Conservation (phyloP, 225 moss, liverwort and hornwort species). For the Marchantia paleacea region DNA sequence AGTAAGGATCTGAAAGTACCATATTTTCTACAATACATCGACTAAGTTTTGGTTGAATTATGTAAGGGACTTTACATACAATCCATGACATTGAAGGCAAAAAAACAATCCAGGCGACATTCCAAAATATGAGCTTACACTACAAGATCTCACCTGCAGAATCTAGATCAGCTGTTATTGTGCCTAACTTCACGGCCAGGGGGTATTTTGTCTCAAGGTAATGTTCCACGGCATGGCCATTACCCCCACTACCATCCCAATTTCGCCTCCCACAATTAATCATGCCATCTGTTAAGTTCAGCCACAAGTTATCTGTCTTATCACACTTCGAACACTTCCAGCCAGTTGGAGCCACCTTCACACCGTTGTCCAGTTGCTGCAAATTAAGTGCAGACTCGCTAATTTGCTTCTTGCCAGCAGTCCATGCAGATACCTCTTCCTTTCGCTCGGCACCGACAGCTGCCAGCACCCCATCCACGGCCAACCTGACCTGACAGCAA, state of each 20-base stretch:
- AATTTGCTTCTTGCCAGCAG: conserved; percentile 89
- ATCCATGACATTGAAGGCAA: no score
- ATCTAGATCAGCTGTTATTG: conserved; percentile 90
- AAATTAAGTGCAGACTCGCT: conserved; percentile 65
- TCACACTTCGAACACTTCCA: conserved; percentile 97
- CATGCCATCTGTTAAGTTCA: conserved; percentile 96
- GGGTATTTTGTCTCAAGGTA: conserved; percentile 72
- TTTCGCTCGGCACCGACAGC: conserved; percentile 99
- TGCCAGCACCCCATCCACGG: conserved; percentile 88
- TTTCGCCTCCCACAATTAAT: conserved; percentile 93
- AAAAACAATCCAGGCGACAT: no score
- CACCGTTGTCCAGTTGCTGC: conserved; percentile 87
- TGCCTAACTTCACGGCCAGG: conserved; percentile 95
- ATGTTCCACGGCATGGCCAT: conserved; percentile 93
- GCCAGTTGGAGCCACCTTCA: conserved; percentile 77
- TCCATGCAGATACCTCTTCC: conserved; percentile 94
- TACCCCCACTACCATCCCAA: conserved; percentile 97
- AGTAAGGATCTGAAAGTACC: no score
- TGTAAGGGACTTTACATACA: no score
- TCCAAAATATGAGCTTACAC: not conserved
- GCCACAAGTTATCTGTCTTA: conserved; percentile 87
- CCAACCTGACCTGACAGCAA: conserved; percentile 79
- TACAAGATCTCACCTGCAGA: conserved; percentile 53
- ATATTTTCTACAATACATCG: no score
- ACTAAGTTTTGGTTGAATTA: no score